phyloP scores from a whole-genome alignment of 2,329 filamentous ascomycete genomes.

The Neonectria neomacrospora region DNA sequence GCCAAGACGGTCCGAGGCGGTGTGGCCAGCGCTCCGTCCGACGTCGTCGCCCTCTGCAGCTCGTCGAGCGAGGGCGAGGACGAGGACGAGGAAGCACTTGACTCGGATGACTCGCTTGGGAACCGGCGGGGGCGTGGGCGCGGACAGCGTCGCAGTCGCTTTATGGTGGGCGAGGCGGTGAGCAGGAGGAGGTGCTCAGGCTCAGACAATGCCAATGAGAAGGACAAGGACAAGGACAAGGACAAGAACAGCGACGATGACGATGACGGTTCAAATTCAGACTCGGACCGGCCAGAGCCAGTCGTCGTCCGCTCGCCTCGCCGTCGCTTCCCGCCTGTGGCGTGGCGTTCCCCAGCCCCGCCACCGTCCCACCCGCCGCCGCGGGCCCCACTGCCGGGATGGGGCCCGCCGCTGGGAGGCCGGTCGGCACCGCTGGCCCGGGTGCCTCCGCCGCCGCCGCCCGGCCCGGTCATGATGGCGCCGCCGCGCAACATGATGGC shows the following conservation, averaged over 20 bases:
- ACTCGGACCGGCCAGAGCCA: background rate
- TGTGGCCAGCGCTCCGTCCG: constrained; percentile 28
- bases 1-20: constrained; percentile 17
- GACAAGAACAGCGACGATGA: constrained; percentile 3
- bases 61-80: constrained; percentile 31
- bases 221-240: constrained; percentile 22
- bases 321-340: background rate
- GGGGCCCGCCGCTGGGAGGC: background rate
- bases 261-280: background rate
- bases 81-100: constrained; percentile 24
- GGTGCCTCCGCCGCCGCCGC: constrained; percentile 18
- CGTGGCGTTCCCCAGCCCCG: background rate
- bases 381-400: constrained; percentile 1
- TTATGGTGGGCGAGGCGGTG: constrained; percentile 25
- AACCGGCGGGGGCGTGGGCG: constrained; percentile 26
- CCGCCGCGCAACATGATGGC: constrained; percentile 3
- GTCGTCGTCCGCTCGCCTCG: constrained; percentile 5
- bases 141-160: constrained; percentile 27
- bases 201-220: constrained; percentile 25
- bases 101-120: constrained; percentile 38
- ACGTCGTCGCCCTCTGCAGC: constrained; percentile 35
- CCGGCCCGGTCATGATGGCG: background rate
- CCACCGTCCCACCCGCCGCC: constrained; percentile 6
- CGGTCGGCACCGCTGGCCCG: constrained; percentile 1
- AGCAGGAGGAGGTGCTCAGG: constrained; percentile 21